A percentile compares a stretch with the other conserved stretches of the same genome.
phyloP scores from a whole-genome alignment of 2,329 filamentous ascomycete genomes.

The Fusarium papillatum region DNA sequence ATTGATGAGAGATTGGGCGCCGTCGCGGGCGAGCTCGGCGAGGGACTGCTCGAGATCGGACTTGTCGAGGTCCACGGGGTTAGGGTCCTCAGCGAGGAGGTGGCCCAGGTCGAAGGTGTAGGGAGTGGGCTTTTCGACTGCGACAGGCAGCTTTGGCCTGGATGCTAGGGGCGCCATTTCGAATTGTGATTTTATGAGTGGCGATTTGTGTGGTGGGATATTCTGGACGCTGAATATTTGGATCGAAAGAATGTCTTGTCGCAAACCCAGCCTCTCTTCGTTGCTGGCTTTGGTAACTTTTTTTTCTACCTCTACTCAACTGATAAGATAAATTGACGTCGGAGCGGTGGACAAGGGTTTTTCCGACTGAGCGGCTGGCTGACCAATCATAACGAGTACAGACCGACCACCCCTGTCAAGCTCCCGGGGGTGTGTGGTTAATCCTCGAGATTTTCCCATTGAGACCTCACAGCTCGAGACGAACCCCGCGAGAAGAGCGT shows the following conservation, averaged over 20 bases:
- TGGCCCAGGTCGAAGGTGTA: constrained; percentile 95
- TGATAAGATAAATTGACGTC: constrained; percentile 42
- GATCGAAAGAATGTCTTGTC: constrained; percentile 9
- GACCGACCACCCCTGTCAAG: constrained; percentile 16
- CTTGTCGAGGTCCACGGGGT: constrained; percentile 76
- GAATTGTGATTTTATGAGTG: constrained; percentile 7
- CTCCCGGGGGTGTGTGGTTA: constrained; percentile 40
- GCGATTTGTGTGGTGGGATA: neutral
- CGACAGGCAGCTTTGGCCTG: constrained; percentile 69
- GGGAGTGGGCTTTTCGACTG: constrained; percentile 85
- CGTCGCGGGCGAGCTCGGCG: constrained; percentile 83
- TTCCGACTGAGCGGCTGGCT: constrained; percentile 25
- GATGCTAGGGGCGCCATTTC: constrained; percentile 52
- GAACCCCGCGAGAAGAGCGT: constrained; percentile 37
- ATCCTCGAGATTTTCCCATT: constrained; percentile 47
- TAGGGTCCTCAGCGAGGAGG: constrained; percentile 88
- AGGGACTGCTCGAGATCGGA: constrained; percentile 75
- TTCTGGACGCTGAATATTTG: neutral
- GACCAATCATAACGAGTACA: constrained; percentile 33
- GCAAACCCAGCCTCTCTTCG: constrained; percentile 22
- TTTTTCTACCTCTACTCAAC: constrained; percentile 29
- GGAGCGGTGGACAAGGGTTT: constrained; percentile 45
- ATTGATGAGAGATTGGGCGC: constrained; percentile 92
- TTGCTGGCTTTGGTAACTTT: constrained; percentile 37
- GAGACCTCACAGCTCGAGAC: constrained; percentile 42